Base-by-base conservation (phyloP, 202 grass and related monocot genomes). In the Elaeis oleifera region DNA sequence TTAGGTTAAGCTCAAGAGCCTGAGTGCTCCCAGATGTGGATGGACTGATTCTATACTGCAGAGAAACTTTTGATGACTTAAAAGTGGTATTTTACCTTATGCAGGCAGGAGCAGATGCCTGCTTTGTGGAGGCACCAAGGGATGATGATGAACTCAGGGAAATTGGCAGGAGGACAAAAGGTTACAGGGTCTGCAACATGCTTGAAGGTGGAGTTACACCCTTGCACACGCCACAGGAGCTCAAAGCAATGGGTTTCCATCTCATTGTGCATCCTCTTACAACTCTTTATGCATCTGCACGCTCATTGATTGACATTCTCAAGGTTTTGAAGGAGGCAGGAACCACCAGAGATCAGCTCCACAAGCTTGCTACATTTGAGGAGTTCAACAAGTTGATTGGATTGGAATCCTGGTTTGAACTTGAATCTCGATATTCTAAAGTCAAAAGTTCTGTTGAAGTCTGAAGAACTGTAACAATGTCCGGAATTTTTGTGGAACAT, bases 51-150 rank as follows among this genome's bases (percentile, higher is more conserved):
- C 36, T 39, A 39, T 39, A 39, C 1, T 2, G 1, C 2, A 11
- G 36, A 39, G 36, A 39, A 39, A 39, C 9, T 39, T 39, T 39
- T 13, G 36, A 39, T 39, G 36, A 39, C 36, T 11, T 39, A 25
- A 24, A 6, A 53, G 1, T 67, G 19, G 18, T 55, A 23, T 31
- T 31, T 29, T 17, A 15, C 22, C 5, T 29, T 67, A 23, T 48
- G 55, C 65, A 73, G 79, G 74, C 79, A 8, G 74, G 79, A 36
- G 79, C 74, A 21, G 79, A 82, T 36, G 79, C 62, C 8, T 73
- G 74, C 79, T 82, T 82, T 15, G 79, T 77, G 24, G 79, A 82
- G 79, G 74, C 79, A 20, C 79, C 79, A 2, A 53, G 79, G 61
- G 58, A 61, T 54, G 74, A 82, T 36, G 57, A 68, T 4, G 79